Conservation (phyloP, 1,284 basidiomycete genomes). For the Dichomitus squalens region DNA sequence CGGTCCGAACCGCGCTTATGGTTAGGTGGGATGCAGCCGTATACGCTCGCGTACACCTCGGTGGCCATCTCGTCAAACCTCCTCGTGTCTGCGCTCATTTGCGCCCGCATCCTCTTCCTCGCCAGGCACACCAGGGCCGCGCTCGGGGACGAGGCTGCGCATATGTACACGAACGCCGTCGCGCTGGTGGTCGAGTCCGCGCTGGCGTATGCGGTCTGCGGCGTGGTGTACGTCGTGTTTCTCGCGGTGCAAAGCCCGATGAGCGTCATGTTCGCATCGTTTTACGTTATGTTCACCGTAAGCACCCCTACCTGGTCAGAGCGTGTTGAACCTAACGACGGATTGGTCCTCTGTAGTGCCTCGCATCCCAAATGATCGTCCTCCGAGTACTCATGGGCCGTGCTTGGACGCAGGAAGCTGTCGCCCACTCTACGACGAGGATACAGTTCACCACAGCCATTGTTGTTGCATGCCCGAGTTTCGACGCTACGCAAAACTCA, state of each 20-base stretch:
- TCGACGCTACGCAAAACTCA: too few relatives aligned
- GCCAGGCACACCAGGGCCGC: slow-evolving; percentile 4
- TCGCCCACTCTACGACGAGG: too few relatives aligned
- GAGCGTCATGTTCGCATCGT: slow-evolving; percentile 12
- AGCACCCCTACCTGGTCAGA: background rate
- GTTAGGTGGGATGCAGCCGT: too few relatives aligned
- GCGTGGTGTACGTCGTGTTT: slow-evolving; percentile 15
- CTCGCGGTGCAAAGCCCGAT: slow-evolving; percentile 14
- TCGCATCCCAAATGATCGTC: slow-evolving; percentile 16
- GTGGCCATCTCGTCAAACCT: slow-evolving; percentile 15
- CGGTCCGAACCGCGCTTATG: background rate
- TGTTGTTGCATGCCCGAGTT: too few relatives aligned
- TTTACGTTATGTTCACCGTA: slow-evolving; percentile 24
- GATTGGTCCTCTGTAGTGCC: slow-evolving; percentile 9
- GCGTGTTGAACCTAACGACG: background rate
- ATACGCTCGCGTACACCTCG: slow-evolving; percentile 11
- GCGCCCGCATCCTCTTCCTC: slow-evolving; percentile 12
- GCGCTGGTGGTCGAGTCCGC: slow-evolving; percentile 16
- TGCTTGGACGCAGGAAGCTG: background rate
- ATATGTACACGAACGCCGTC: slow-evolving; percentile 13
- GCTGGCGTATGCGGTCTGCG: slow-evolving; percentile 14
- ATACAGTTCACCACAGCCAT: too few relatives aligned
- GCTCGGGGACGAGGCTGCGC: slow-evolving; percentile 2
- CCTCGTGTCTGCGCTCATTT: slow-evolving; percentile 13
- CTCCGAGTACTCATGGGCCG: slow-evolving; percentile 9